Conservation (phyloP, 163 green algal genomes). For the Chlamydomonas reinhardtii region DNA sequence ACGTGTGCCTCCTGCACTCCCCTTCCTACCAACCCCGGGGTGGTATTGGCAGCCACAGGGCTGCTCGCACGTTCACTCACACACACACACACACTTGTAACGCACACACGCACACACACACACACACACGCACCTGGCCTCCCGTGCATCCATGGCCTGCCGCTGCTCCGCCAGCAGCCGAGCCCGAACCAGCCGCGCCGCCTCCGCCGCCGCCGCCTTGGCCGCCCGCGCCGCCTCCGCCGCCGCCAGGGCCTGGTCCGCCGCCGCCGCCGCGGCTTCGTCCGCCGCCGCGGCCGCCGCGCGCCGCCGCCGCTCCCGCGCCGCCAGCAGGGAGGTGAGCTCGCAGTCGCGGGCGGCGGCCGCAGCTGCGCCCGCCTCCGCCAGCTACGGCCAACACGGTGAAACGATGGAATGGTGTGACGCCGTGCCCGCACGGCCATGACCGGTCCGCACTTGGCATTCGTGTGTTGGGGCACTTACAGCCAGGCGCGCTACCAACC, state of each 20-base stretch:
- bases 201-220: constrained; percentile 27
- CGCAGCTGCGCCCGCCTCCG: constrained; percentile 8
- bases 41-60: too few species aligned
- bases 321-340: constrained; percentile 7
- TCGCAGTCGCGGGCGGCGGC: constrained; percentile 11
- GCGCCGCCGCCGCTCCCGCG: constrained; percentile 11
- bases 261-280: constrained; percentile 9
- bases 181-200: constrained; percentile 10
- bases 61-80: too few species aligned
- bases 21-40: too few species aligned
- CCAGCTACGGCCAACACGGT: constrained; percentile 9
- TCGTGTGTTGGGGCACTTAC: too few species aligned
- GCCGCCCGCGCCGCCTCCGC: constrained; percentile 12
- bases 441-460: too few species aligned
- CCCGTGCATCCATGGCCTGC: constrained; percentile 8
- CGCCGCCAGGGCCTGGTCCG: background rate
- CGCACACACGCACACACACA: too few species aligned
- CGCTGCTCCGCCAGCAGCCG: constrained; percentile 41
- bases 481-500: too few species aligned
- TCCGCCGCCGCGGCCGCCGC: constrained; percentile 21
- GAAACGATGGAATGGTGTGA: too few species aligned
- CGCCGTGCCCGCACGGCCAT: background rate
- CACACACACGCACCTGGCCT: background rate
- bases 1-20: too few species aligned
- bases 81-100: too few species aligned